These are phyloP conservation scores for Linnemannia zychae DNA, from an alignment of 192 early-diverging fungal genomes.

Conservation along the genomic window DNA sequence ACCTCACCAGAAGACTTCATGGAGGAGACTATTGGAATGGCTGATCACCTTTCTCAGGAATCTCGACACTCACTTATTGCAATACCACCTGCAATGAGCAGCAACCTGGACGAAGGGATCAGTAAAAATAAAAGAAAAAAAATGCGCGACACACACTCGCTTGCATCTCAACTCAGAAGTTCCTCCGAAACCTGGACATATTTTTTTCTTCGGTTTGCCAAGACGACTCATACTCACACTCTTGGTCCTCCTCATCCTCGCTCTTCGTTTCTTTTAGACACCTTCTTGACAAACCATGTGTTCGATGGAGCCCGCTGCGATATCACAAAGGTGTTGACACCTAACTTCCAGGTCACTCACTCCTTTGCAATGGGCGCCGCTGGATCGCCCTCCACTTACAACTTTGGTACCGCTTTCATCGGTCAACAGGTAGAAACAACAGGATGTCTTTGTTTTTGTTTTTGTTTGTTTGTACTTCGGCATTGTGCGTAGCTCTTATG, in stretches of 20 bases:
- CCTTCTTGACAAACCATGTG: conserved; percentile 87
- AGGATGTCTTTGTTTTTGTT: background rate
- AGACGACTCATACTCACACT: no score
- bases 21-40: no score
- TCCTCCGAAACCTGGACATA: conserved; percentile 5
- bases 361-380: conserved; percentile 89
- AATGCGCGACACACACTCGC: background rate
- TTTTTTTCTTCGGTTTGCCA: background rate
- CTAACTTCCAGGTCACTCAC: conserved; percentile 96
- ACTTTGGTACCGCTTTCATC: conserved; percentile 92
- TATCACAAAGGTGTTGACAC: conserved; percentile 91
- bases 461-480: background rate
- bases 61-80: no score
- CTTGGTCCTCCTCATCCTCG: background rate
- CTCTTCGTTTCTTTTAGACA: conserved; percentile 58
- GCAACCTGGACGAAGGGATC: no score
- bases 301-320: conserved; percentile 97
- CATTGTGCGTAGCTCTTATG: no score
- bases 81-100: no score
- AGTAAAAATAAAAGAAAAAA: background rate
- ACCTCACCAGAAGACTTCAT: no score
- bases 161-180: background rate
- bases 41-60: no score
- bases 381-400: conserved; percentile 86
- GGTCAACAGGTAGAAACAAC: conserved; percentile 73